Evolutionary conservation across 31 red algal species (phyloP).

Genomic region (Odonthalia washingtoniensis): DNA sequence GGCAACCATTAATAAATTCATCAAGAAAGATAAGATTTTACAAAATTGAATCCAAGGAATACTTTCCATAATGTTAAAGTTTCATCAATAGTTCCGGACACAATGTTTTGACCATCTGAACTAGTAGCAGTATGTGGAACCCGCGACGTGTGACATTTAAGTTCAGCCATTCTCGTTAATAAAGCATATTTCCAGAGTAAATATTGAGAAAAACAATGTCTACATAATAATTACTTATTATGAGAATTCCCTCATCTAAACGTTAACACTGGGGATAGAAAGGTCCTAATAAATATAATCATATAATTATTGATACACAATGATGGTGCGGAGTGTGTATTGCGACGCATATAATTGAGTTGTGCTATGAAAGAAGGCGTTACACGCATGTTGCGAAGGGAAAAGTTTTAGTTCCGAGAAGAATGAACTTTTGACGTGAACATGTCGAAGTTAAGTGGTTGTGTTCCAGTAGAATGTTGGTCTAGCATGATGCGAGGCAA

Average conservation of each 20-base stretch:
- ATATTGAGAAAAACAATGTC: slow-evolving; percentile 97
- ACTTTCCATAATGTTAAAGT: slow-evolving; percentile 98
- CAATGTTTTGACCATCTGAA: slow-evolving; percentile 96
- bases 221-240: slow-evolving; percentile 88
- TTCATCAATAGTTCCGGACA: slow-evolving; percentile 94
- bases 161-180: slow-evolving; percentile 86
- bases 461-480: too few relatives aligned
- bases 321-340: too few relatives aligned
- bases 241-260: slow-evolving; percentile 87
- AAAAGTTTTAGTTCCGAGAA: too few relatives aligned
- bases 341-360: too few relatives aligned
- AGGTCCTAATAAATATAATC: too few relatives aligned
- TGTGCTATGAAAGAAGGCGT: too few relatives aligned
- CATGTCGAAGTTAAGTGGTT: too few relatives aligned
- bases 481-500: too few relatives aligned
- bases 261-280: too few relatives aligned
- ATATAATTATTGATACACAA: too few relatives aligned
- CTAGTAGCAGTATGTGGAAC: slow-evolving; percentile 89
- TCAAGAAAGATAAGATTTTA: neutral
- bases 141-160: slow-evolving; percentile 89
- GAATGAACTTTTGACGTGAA: too few relatives aligned
- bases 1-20: neutral
- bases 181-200: slow-evolving; percentile 98
- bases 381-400: too few relatives aligned
- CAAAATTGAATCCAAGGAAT: slow-evolving; percentile 60